Base-by-base conservation (phyloP, 2,329 filamentous ascomycete genomes). In the Ramichloridium luteum region DNA sequence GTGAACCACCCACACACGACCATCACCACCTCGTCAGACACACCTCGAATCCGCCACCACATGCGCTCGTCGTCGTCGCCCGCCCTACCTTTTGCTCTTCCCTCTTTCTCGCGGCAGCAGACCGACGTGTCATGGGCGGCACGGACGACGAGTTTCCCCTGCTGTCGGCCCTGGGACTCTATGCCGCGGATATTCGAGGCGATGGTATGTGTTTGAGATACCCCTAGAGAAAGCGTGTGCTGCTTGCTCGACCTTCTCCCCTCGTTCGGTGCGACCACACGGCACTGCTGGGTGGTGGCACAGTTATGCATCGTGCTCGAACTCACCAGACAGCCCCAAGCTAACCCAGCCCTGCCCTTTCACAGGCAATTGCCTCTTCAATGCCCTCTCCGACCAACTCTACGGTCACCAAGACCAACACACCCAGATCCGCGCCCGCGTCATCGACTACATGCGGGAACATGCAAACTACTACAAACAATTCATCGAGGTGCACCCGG, bases 341-440 rank as follows among this genome's bases (percentile, higher is more conserved):
- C n/a, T n/a, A n/a, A n/a, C n/a, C n/a, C n/a, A n/a, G n/a, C n/a
- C n/a, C n/a, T n/a, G n/a, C n/a, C n/a, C 8, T 23, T 23, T 8
- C 20, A 28, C 43, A 79, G 76, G 74, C 44, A 79, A 79, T 58
- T 80, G 76, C 54, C 66, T 80, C 22, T 80, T 79, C 59, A 72
- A 74, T 54, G 74, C 74, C 39, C 61, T 79, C 23, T 74, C 72
- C 41, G 73, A 79, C 50, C 74, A 80, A 59, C 54, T 80, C 31
- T 77, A 72, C 49, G 75, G 73, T 40, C 56, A 68, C 47, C 68
- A 74, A 47, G 58, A 64, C 37, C 60, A 67, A 40, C 70, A 74
- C 48, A 51, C 58, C 33, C 61, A 70, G 44, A 73, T 81, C 45
- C 74, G 77, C 30, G 57, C 61, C 29, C 58, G 55, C 27, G 65